Evolutionary conservation across 1,284 basidiomycete genomes (phyloP).

Genomic region (Trichosporon faecale): DNA sequence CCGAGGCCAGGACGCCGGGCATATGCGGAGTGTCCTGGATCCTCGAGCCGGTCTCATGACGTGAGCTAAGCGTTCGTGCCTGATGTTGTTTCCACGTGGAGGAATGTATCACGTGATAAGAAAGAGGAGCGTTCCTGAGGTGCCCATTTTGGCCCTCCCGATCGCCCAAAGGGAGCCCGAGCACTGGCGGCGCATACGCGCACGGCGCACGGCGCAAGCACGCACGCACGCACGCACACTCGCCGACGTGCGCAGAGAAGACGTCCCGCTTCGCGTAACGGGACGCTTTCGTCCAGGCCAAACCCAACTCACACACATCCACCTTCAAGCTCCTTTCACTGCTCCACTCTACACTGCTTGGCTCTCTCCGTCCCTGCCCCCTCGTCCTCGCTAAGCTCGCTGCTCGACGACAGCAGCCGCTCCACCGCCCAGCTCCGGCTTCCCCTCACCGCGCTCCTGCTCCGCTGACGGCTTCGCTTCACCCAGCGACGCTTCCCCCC

Average conservation of each 20-base stretch:
- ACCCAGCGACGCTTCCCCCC: not conserved
- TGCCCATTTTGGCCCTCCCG: not conserved
- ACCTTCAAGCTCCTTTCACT: not conserved
- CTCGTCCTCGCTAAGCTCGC: not conserved
- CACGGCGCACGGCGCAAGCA: no score
- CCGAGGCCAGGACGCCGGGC: not conserved
- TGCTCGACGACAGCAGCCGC: not conserved
- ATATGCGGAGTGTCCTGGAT: not conserved
- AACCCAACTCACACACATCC: not conserved
- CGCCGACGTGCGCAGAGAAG: no score
- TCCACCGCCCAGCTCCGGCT: not conserved
- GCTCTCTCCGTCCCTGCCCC: not conserved
- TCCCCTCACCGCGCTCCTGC: not conserved
- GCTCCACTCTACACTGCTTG: not conserved
- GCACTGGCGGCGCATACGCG: no score
- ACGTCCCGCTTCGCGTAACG: not conserved
- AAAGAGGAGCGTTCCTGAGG: not conserved
- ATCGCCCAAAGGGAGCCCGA: not conserved
- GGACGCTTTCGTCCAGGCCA: not conserved
- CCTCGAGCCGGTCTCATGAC: not conserved
- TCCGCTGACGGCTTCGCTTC: not conserved
- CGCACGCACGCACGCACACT: no score
- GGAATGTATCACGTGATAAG: not conserved
- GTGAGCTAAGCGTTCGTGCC: not conserved
- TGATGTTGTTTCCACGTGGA: not conserved